Conservation (phyloP, 2,329 filamentous ascomycete species). For the Clarireedia hainanense region DNA sequence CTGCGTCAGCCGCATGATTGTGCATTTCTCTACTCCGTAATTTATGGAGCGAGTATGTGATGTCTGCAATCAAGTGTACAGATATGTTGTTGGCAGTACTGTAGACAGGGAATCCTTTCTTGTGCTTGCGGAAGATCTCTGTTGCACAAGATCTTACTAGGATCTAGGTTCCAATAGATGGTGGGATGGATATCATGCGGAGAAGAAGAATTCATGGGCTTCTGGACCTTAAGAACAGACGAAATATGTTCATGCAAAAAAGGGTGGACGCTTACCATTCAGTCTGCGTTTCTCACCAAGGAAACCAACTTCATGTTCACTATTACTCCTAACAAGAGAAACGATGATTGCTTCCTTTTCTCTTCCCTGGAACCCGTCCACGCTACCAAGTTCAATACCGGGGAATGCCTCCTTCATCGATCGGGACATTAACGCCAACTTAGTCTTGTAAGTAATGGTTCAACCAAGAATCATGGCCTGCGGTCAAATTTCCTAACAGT, state of each 20-base stretch:
- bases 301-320: constrained; percentile 83
- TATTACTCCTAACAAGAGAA: constrained; percentile 87
- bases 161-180: background rate
- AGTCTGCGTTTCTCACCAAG: constrained; percentile 83
- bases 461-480: background rate
- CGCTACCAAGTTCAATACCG: constrained; percentile 87
- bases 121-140: background rate
- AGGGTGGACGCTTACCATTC: constrained; percentile 60
- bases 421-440: constrained; percentile 69
- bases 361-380: constrained; percentile 93
- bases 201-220: background rate
- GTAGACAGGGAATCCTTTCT: constrained; percentile 1
- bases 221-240: background rate
- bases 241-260: background rate
- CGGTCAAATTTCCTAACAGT: constrained; percentile 1
- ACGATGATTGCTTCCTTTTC: constrained; percentile 96
- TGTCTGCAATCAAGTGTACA: background rate
- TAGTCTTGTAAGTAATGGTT: constrained; percentile 3
- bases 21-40: constrained; percentile 8
- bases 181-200: background rate
- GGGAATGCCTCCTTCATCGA: constrained; percentile 74
- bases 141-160: background rate
- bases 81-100: background rate
- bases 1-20: constrained; percentile 11
- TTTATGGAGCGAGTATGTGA: background rate